phyloP scores from a whole-genome alignment of 2,329 filamentous ascomycete genomes.

The Diatrype stigma region DNA sequence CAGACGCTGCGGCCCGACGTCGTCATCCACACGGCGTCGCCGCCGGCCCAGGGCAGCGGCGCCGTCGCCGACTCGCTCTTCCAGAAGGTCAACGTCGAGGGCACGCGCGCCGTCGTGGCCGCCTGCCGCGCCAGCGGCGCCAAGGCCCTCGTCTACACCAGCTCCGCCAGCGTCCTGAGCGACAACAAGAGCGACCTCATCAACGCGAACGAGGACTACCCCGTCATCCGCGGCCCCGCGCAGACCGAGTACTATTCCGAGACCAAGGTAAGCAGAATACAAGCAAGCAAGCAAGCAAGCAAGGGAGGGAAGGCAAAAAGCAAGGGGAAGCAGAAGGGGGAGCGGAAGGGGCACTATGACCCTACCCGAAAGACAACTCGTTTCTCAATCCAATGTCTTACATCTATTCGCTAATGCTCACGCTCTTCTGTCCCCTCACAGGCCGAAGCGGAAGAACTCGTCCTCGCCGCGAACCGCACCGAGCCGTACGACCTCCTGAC shows the following conservation, averaged over 20 bases:
- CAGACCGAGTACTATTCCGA: slow-evolving; percentile 83
- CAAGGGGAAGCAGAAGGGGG: no score
- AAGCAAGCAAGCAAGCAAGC: neutral
- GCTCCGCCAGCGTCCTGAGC: slow-evolving; percentile 79
- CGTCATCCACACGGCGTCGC: slow-evolving; percentile 87
- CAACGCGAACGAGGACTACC: slow-evolving; percentile 82
- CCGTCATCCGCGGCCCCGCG: slow-evolving; percentile 65
- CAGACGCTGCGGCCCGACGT: slow-evolving; percentile 67
- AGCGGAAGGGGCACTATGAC: no score
- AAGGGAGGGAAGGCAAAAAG: no score
- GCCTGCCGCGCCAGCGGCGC: slow-evolving; percentile 68
- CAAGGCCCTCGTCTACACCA: slow-evolving; percentile 85
- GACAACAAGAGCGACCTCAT: slow-evolving; percentile 75
- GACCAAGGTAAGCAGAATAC: slow-evolving; percentile 64
- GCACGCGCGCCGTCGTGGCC: slow-evolving; percentile 72
- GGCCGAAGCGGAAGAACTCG: slow-evolving; percentile 77
- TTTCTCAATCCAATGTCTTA: no score
- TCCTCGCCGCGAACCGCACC: slow-evolving; percentile 69
- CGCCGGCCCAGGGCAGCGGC: slow-evolving; percentile 51
- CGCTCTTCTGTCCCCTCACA: slow-evolving; percentile 13
- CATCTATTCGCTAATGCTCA: neutral
- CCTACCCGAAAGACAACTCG: no score
- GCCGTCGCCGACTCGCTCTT: slow-evolving; percentile 59
- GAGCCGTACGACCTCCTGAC: slow-evolving; percentile 61
- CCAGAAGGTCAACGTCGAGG: slow-evolving; percentile 81